phyloP scores from a whole-genome alignment of 2,329 filamentous ascomycete species.

The Phoma sp. region DNA sequence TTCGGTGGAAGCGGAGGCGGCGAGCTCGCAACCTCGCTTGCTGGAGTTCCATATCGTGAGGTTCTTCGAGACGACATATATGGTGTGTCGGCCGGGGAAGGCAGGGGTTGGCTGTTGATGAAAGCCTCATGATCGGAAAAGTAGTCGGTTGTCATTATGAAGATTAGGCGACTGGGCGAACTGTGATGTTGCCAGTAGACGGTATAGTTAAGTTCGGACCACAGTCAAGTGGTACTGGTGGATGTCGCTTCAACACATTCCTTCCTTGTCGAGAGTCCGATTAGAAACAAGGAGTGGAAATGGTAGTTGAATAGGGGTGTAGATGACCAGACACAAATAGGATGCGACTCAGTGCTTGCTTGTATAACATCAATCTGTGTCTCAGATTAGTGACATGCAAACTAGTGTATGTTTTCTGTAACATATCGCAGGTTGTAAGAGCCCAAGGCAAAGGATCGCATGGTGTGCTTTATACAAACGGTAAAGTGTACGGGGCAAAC shows the following conservation, averaged over 20 bases:
- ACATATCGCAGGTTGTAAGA: not conserved
- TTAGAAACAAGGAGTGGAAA: not conserved
- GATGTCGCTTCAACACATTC: slow-evolving; percentile 36
- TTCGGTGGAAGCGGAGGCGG: slow-evolving; percentile 62
- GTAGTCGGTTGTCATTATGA: slow-evolving; percentile 51
- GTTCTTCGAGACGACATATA: slow-evolving; percentile 70
- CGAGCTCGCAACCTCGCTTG: slow-evolving; percentile 70
- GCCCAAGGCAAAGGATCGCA: not conserved
- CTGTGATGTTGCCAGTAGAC: not conserved
- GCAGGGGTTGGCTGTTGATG: slow-evolving; percentile 60
- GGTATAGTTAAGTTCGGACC: slow-evolving; percentile 23
- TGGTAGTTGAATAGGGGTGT: not conserved
- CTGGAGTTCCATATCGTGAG: slow-evolving; percentile 64
- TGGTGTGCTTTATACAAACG: not conserved
- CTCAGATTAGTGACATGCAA: not conserved
- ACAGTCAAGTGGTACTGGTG: slow-evolving; percentile 39
- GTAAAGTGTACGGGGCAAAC: not conserved
- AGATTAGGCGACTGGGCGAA: not conserved
- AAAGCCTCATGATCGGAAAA: slow-evolving; percentile 55
- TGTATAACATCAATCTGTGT: not conserved
- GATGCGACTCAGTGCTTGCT: not conserved
- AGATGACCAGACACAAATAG: not conserved
- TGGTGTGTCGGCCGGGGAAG: slow-evolving; percentile 74
- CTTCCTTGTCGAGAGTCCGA: slow-evolving; percentile 12
- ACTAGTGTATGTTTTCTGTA: not conserved